phyloP scores from a whole-genome alignment of 345 rosid species.

The Corchorus capsularis region DNA sequence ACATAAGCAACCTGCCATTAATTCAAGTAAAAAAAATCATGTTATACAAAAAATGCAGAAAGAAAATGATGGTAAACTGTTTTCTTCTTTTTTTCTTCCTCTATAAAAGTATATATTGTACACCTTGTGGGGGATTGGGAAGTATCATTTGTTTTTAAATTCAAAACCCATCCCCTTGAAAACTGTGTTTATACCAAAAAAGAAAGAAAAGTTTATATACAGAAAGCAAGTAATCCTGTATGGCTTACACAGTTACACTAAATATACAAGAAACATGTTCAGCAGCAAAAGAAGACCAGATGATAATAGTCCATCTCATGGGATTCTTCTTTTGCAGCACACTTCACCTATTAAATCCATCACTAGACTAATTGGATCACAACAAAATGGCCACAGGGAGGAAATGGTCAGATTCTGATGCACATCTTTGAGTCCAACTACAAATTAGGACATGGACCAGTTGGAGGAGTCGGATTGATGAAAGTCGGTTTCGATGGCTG shows the following conservation, averaged over 20 bases:
- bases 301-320: not conserved
- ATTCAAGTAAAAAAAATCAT: not conserved
- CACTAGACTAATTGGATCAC: not conserved
- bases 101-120: not conserved
- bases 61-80: not conserved
- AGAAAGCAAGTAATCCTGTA: constrained; percentile 7
- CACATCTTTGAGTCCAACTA: not conserved
- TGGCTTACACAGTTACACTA: not conserved
- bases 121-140: constrained; percentile 13
- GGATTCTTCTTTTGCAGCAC: not conserved
- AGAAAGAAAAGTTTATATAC: constrained; percentile 5
- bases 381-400: not conserved
- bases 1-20: not conserved
- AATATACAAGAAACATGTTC: constrained; percentile 5
- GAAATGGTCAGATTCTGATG: not conserved
- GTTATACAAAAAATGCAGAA: too few relatives aligned
- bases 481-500: constrained; percentile 10
- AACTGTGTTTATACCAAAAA: not conserved
- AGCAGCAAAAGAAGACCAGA: constrained; percentile 7
- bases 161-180: constrained; percentile 9
- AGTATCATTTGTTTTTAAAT: not conserved
- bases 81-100: constrained; percentile 1
- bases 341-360: constrained; percentile 4
- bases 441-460: constrained; percentile 2
- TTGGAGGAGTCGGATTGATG: constrained; percentile 18